These are phyloP conservation scores for Solidago caesia DNA, from an alignment of 129 eudicot species.

Conservation along the genomic window DNA sequence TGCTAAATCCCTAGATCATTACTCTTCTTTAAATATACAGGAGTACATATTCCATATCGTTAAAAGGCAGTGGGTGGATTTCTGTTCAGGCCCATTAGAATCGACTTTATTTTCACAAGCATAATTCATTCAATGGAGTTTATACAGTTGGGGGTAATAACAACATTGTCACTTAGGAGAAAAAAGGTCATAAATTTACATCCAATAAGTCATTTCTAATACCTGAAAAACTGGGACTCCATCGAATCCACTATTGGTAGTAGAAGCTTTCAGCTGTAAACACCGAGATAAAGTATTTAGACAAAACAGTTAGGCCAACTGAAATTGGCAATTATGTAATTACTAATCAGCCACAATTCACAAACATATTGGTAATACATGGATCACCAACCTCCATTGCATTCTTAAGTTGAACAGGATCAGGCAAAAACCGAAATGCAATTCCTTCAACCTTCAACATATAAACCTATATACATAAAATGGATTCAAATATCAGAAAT, in stretches of 20 bases:
- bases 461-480: slow-evolving; percentile 55
- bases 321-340: too few relatives aligned
- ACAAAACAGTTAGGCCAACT: not conserved
- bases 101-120: not conserved
- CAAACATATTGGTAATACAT: not conserved
- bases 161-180: too few relatives aligned
- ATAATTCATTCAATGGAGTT: not conserved
- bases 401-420: slow-evolving; percentile 92
- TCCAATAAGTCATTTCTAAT: slow-evolving; percentile 14
- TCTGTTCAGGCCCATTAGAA: not conserved
- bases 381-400: slow-evolving; percentile 66
- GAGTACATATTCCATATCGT: not conserved
- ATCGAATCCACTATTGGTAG: slow-evolving; percentile 66
- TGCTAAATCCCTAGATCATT: too few relatives aligned
- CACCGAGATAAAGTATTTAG: not conserved
- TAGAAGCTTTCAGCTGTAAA: slow-evolving; percentile 70
- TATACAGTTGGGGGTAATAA: not conserved
- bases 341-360: not conserved
- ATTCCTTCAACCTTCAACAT: slow-evolving; percentile 92
- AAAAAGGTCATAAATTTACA: not conserved
- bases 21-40: not conserved
- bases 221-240: slow-evolving; percentile 99
- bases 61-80: not conserved
- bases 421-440: slow-evolving; percentile 94
- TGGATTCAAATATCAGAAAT: slow-evolving; percentile 1